Conservation (phyloP, 108 stramenopile genomes). For the Cyclotella distinguenda region DNA sequence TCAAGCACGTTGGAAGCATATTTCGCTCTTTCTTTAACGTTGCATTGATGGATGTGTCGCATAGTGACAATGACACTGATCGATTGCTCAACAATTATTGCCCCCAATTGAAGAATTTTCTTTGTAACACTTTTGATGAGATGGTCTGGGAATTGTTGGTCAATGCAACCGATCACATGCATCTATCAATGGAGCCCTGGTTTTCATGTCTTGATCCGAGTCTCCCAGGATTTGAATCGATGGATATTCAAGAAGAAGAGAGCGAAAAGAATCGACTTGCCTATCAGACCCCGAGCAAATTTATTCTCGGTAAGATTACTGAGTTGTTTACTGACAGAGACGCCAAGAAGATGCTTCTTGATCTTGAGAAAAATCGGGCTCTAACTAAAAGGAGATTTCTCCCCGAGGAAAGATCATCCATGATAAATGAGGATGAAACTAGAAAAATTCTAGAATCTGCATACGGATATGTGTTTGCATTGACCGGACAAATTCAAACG, state of each 20-base stretch:
- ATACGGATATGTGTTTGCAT: slow-evolving; percentile 60
- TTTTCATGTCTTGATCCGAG: slow-evolving; percentile 61
- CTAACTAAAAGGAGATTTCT: slow-evolving; percentile 53
- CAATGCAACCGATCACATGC: slow-evolving; percentile 47
- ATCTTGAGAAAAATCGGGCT: slow-evolving; percentile 35
- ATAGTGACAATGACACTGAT: slow-evolving; percentile 40
- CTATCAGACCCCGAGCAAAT: too few relatives aligned
- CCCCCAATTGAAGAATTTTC: slow-evolving; percentile 44
- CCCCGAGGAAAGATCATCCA: slow-evolving; percentile 55
- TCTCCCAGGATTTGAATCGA: slow-evolving; percentile 50
- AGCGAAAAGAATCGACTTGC: slow-evolving; percentile 6
- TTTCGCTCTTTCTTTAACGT: slow-evolving; percentile 63
- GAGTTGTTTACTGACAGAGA: too few relatives aligned
- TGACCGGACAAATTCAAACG: slow-evolving; percentile 53
- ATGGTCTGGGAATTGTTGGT: slow-evolving; percentile 65
- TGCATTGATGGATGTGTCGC: slow-evolving; percentile 39
- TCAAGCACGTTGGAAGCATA: slow-evolving; percentile 68
- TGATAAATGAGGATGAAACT: slow-evolving; percentile 67
- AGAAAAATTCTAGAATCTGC: slow-evolving; percentile 53
- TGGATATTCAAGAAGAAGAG: slow-evolving; percentile 4
- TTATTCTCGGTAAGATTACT: too few relatives aligned
- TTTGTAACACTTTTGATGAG: slow-evolving; percentile 53
- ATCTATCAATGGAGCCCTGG: slow-evolving; percentile 60
- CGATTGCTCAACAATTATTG: slow-evolving; percentile 44
- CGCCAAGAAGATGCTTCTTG: slow-evolving; percentile 49